Base-by-base conservation (phyloP, 1,284 basidiomycete species). In the Polyporus tsugae region DNA sequence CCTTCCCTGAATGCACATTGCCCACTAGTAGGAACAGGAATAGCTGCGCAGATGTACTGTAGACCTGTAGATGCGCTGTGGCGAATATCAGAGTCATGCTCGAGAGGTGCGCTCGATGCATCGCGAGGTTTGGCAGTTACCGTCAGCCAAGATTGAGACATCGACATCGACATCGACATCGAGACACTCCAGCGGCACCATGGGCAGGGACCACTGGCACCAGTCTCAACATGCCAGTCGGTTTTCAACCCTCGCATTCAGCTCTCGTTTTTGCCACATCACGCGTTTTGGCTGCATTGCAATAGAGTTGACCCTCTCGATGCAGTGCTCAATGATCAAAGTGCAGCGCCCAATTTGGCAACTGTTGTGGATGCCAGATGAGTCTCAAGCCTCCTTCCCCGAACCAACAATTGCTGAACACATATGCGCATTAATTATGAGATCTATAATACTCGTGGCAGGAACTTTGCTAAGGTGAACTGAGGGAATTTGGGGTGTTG, bases 261-360 rank as follows among this genome's bases (percentile, higher is more conserved):
- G 41, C 41, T 17, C 11, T 11, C 39, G 3, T 4, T 13, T 41
- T 9, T 4, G 15, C 9, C 9, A 46, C 9, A 9, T 46, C n/a
- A 19, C 44, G 5, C 9, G 10, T 10, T 6, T 46, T 46, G n/a
- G 44, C 44, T 19, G 19, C 25, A 53, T 53, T 25, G 25, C 22
- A 25, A 33, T 53, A 53, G 25, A 53, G 6, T 10, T 10, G 25
- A 33, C 52, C 29, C 25, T 53, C 11, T 13, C 11, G 52, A 53
- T 53, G 33, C n/a, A n/a, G n/a, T 46, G 44, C n/a, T 7, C 25
- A 19, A 35, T 33, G 39, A 57, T 58, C 62, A 62, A 63, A 52
- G 68, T 69, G 64, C 33, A 29, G 36, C 61, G 39, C 68, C 62
- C 52, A 29, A 63, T 67, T 67, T 64, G 65, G 69, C 53, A 70